Evolutionary conservation across 768 basidiomycete genomes (phyloP).

Genomic region (Mycena polygramma): DNA sequence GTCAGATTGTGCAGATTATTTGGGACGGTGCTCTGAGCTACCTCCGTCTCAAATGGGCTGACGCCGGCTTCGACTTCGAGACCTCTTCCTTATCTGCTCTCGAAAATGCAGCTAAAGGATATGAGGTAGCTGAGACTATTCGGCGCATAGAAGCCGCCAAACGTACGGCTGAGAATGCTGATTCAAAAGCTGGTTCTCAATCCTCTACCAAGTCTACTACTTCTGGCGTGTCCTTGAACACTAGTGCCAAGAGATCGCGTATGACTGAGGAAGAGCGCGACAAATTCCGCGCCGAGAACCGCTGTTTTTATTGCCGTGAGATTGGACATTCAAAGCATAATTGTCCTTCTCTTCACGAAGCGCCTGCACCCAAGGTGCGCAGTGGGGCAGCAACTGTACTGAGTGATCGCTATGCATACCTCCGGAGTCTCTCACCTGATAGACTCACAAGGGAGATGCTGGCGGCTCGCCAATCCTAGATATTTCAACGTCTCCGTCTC

Average conservation of each 20-base stretch:
- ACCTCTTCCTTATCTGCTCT: slow-evolving; percentile 11
- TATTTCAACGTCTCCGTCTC: too few relatives aligned
- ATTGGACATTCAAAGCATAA: too few relatives aligned
- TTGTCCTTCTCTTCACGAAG: not conserved
- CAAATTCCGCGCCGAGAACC: too few relatives aligned
- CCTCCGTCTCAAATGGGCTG: slow-evolving; percentile 40
- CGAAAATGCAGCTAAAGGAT: slow-evolving; percentile 1
- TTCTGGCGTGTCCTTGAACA: not conserved
- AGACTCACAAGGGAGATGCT: too few relatives aligned
- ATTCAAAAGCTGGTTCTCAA: not conserved
- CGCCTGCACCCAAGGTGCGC: slow-evolving; percentile 7
- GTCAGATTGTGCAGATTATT: too few relatives aligned
- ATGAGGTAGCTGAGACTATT: slow-evolving; percentile 13
- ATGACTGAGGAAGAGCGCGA: slow-evolving; percentile 12
- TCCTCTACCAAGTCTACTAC: not conserved
- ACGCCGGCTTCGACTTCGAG: slow-evolving; percentile 42
- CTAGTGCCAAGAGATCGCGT: not conserved
- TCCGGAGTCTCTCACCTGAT: too few relatives aligned
- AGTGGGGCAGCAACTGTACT: slow-evolving; percentile 1
- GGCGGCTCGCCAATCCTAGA: too few relatives aligned
- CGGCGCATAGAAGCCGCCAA: too few relatives aligned
- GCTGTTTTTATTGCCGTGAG: slow-evolving; percentile 15
- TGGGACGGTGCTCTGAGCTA: slow-evolving; percentile 41
- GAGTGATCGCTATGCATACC: too few relatives aligned
- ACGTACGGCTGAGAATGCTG: not conserved